Base-by-base conservation (phyloP, 2,329 filamentous ascomycete genomes). In the Phialophora verrucosa region DNA sequence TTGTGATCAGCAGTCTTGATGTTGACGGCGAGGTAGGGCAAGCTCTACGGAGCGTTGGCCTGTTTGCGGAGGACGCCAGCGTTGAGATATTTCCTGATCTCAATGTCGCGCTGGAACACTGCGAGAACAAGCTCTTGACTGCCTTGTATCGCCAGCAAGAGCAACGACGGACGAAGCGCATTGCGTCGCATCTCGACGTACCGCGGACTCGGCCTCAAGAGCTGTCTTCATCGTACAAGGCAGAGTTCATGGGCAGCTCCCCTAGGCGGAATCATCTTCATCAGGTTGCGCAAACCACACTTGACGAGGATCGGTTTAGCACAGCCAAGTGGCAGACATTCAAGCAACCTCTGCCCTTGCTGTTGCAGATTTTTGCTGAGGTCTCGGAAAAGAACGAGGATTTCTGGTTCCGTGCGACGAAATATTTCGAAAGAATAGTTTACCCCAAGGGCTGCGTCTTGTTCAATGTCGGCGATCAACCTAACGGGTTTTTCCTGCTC, bases 321-420 rank as follows among this genome's bases (percentile, higher is more conserved):
- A 81, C 84, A 4, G 83, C 86, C 1, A 90, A 88, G 74, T 98
- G 93, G 91, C 88, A 90, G 73, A 88, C 88, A 72, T 96, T 97
- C 77, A 91, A 91, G 71, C 93, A 97, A 75, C 95, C 95, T 0
- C 86, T 98, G 7, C 91, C 92, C 1, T 87, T 99, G 55, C 92
- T 99, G 78, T 85, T 99, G 27, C 94, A 97, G 76, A 92, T 95
- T n/a, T 98, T 99, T 80, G 90, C 95, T 75, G 91, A 92, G 53
- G 82, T 97, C 12, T 96, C 91, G 59, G 83, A 88, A 60, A 88
- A 91, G 77, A 95, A 94, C 74, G 93, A 97, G 77, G 93, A 97
- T 77, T 98, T 98, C 76, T 99, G 95, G 95, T 94, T 93, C 78
- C 87, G 87, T 1, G 89, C 89, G 0, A 87, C 87, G 4, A 82